Percentiles rank a stretch among this genome's conserved stretches.
phyloP scores from a whole-genome alignment of 2,329 filamentous ascomycete genomes.

The Pestalotiopsis sp. region DNA sequence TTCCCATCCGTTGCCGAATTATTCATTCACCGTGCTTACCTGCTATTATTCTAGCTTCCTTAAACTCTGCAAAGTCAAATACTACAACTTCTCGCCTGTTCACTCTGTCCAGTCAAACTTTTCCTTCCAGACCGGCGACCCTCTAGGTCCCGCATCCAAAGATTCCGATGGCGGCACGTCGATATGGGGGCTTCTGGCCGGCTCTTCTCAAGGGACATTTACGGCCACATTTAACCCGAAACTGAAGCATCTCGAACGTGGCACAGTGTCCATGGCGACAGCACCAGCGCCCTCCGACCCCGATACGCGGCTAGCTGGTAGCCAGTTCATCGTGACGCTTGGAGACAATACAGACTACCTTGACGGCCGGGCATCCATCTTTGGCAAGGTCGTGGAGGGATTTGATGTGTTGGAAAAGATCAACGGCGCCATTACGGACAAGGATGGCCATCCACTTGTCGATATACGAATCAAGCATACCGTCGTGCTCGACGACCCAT shows the following conservation, averaged over 20 bases:
- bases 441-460: constrained; percentile 83
- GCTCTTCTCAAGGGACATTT: constrained; percentile 74
- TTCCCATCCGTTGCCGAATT: neutral
- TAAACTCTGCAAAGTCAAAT: constrained; percentile 98
- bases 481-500: constrained; percentile 89
- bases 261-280: constrained; percentile 98
- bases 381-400: constrained; percentile 93
- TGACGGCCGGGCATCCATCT: constrained; percentile 92
- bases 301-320: constrained; percentile 80
- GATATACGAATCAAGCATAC: constrained; percentile 96
- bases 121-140: constrained; percentile 95
- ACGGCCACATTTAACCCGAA: constrained; percentile 83
- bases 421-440: constrained; percentile 86
- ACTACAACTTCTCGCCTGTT: constrained; percentile 96
- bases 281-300: constrained; percentile 75
- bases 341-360: constrained; percentile 88
- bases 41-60: constrained; percentile 71
- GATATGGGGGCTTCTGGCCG: constrained; percentile 84
- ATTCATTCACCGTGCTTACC: constrained; percentile 50
- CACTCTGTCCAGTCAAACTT: constrained; percentile 94
- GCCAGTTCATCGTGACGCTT: constrained; percentile 92
- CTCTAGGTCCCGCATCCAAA: constrained; percentile 80
- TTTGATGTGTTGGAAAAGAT: constrained; percentile 94
- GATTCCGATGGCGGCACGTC: constrained; percentile 91
- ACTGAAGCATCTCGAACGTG: constrained; percentile 84